Base-by-base conservation (phyloP, 805 yeast species). In the Candida alai region DNA sequence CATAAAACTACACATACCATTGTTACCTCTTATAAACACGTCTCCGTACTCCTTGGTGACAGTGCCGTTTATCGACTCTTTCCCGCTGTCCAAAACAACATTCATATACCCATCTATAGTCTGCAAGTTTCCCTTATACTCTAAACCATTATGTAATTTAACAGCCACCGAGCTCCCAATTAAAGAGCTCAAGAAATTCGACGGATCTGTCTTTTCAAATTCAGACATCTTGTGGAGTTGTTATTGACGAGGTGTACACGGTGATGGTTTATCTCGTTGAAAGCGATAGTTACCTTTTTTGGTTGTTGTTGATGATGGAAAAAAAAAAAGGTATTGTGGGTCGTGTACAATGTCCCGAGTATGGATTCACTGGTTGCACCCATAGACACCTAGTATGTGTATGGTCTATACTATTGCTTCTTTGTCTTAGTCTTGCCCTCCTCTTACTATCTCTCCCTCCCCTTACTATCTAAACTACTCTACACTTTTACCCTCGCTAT, bases 71-170 rank as follows among this genome's bases (percentile, higher is more conserved):
- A 76, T 74, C 28, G 61, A 58, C 53, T 93, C 98, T 30, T 76
- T 69, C 4, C 95, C 78, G 41, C 79, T 73, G 36, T 84, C 87
- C 44, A 93, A 70, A 2, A 90, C 95, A 31, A 93, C 82, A 61
- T 93, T 93, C 96, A 93, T 88, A 65, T 80, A 93, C 6, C 97
- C 97, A 56, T 93, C 98, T 38, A 93, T 89, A 25, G 96, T 85
- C 48, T 85, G 90, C 43, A 85, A 70, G 32, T 61, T 67, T 5
- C 83, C 71, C 11, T 54, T 44, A 60, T 87, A 93, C 40, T 85
- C 85, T 41, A 89, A 79, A 10, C 96, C 97, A 22, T 93, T 84
- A 54, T 82, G 76, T 35, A 89, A 74, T 56, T 84, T 87, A 19
- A 93, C 96, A 24, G 80, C 64, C 15, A 93, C 97, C 12, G 75